Evolutionary conservation across 176 grass and related monocot genomes (phyloP), one percentile per base, ranked within the genome.

Genomic region (Oropetium thomaeum): DNA sequence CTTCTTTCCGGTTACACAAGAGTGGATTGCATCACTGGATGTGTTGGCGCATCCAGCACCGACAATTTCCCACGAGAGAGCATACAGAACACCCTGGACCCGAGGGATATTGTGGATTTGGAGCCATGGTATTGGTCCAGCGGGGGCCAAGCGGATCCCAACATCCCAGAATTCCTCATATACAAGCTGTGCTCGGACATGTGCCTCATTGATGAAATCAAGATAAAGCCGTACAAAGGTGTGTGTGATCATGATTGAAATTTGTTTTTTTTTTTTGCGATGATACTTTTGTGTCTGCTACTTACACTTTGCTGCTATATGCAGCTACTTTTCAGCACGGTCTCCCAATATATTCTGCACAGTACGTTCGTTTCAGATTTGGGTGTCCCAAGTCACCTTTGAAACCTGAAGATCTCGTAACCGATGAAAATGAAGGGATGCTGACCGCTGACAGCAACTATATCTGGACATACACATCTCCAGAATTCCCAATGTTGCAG

Each of bases 401-500:
- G 51, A 48, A 17, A 29, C 8, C 34, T 68, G 49, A 70, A 53
- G 53, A 57, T 11, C 52, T 68, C 73, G 74, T 79, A 3, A 60
- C 55, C 10, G 69, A 92, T 70, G 74, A 81, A 12, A 65, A 82
- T 75, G 84, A 85, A 67, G 67, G 49, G 16, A 49, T 62, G 25
- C 37, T 75, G 30, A 35, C 52, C 35, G 67, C 32, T 39, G 70
- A 85, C 35, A 43, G 58, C 20, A 87, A 88, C 63, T 90, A 90
- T 45, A 43, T 71, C 12, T 94, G 85, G 87, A 88, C 70, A 14
- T 94, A 94, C 26, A 78, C 83, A 43, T 94, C 92, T 58, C 92
- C 82, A 28, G 75, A 90, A 63, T 90, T 90, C 44, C 88, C 82
- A 54, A 94, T 94, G 92, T 5, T 60, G 47, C 92, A 94, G 73